A percentile compares a stretch with the other conserved stretches of the same genome.
Evolutionary conservation across 345 rosid species (phyloP).

Genomic region (Populus ilicifolia): DNA sequence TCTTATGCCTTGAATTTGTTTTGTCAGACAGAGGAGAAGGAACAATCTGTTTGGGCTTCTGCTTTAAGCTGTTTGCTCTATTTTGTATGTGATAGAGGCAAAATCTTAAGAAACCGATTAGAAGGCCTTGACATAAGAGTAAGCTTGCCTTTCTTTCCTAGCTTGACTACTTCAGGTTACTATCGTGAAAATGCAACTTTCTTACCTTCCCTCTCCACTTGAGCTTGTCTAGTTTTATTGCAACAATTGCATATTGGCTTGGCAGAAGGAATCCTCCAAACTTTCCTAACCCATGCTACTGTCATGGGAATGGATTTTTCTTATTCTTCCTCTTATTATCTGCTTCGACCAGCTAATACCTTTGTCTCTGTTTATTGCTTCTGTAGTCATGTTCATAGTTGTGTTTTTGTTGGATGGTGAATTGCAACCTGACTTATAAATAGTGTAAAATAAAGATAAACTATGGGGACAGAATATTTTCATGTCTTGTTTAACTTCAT

Average conservation of each 20-base stretch:
- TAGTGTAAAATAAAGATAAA: too few species aligned
- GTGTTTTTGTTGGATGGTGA: too few species aligned
- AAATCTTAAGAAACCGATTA: conserved; percentile 66
- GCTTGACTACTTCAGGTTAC: neutral
- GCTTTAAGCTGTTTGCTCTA: conserved; percentile 93
- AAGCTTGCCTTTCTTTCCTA: conserved; percentile 27
- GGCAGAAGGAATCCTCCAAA: neutral
- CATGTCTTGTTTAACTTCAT: neutral
- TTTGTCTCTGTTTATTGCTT: neutral
- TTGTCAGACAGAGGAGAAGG: conserved; percentile 73
- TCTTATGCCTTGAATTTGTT: neutral
- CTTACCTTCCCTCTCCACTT: neutral
- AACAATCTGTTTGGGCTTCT: conserved; percentile 96
- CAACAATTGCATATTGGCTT: neutral
- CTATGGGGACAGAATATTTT: neutral
- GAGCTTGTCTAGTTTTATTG: neutral
- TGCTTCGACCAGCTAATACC: neutral
- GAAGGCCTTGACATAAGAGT: conserved; percentile 99
- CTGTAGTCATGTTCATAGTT: neutral
- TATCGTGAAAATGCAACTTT: neutral
- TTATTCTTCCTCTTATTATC: neutral
- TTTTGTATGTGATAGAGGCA: conserved; percentile 89
- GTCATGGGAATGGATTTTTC: neutral
- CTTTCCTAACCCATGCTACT: neutral
- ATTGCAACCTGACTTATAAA: too few species aligned